A percentile compares a stretch with the other conserved stretches of the same genome.
phyloP scores from a whole-genome alignment of 2,329 filamentous ascomycete species.

The Penicillium sp. region DNA sequence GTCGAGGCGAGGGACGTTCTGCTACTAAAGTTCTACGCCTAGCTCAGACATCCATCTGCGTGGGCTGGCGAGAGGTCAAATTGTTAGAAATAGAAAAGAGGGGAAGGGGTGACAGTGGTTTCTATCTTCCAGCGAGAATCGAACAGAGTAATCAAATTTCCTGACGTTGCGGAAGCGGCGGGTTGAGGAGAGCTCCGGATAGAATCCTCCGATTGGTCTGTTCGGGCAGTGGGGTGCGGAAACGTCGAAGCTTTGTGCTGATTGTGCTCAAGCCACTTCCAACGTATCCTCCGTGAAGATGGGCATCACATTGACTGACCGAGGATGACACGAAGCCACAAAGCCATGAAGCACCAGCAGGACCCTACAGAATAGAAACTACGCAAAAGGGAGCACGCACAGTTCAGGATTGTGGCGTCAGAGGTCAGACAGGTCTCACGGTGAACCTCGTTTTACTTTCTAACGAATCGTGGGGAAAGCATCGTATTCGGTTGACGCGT shows the following conservation, averaged over 20 bases:
- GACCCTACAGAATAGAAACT: too few relatives aligned
- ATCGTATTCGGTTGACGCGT: too few relatives aligned
- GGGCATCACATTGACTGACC: too few relatives aligned
- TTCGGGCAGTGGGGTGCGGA: neutral
- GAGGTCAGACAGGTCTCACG: too few relatives aligned
- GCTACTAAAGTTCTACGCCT: conserved; percentile 6
- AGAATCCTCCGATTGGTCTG: conserved; percentile 21
- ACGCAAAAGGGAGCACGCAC: too few relatives aligned
- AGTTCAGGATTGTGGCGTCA: too few relatives aligned
- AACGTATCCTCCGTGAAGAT: too few relatives aligned
- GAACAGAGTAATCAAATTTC: conserved; percentile 10
- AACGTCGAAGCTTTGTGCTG: neutral
- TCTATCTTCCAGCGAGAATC: neutral
- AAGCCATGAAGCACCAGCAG: too few relatives aligned
- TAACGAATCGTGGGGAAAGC: too few relatives aligned
- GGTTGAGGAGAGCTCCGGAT: conserved; percentile 22
- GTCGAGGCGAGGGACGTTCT: conserved; percentile 15
- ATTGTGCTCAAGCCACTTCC: too few relatives aligned
- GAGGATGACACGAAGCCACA: too few relatives aligned
- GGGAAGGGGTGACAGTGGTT: neutral
- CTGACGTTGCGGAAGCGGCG: conserved; percentile 29
- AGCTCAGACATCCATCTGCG: conserved; percentile 11
- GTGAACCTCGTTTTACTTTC: too few relatives aligned
- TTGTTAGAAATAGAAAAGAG: neutral
- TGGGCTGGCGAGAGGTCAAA: neutral